phyloP scores from a whole-genome alignment of 192 early-diverging fungal species.

The Coemansia aciculifera region DNA sequence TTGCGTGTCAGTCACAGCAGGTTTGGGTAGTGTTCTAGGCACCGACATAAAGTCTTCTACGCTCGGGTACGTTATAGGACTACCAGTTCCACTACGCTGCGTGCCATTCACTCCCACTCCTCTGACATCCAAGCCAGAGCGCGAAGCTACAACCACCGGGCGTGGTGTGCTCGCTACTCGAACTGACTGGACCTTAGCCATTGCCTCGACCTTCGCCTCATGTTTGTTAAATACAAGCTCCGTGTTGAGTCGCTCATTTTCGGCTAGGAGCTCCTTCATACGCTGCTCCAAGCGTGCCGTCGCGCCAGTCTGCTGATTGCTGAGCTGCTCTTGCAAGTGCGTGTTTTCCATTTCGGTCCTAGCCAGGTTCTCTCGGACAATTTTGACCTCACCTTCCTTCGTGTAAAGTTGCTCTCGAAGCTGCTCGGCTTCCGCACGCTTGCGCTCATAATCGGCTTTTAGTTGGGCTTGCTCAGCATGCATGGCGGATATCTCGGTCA shows the following conservation, averaged over 20 bases:
- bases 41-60: slow-evolving; percentile 36
- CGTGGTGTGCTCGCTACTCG: background rate
- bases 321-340: slow-evolving; percentile 49
- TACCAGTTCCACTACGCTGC: background rate
- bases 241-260: slow-evolving; percentile 44
- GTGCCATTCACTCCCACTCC: background rate
- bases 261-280: slow-evolving; percentile 17
- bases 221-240: slow-evolving; percentile 47
- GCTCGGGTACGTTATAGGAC: slow-evolving; percentile 24
- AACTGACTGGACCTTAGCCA: slow-evolving; percentile 7
- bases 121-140: slow-evolving; percentile 1
- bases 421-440: slow-evolving; percentile 26
- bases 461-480: slow-evolving; percentile 30
- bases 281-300: slow-evolving; percentile 6
- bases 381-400: slow-evolving; percentile 51
- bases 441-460: slow-evolving; percentile 30
- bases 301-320: slow-evolving; percentile 27
- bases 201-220: slow-evolving; percentile 28
- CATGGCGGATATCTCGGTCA: background rate
- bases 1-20: background rate
- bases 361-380: slow-evolving; percentile 49
- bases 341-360: slow-evolving; percentile 53
- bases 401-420: slow-evolving; percentile 44
- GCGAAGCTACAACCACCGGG: background rate
- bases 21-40: slow-evolving; percentile 15